Evolutionary conservation across 1,284 basidiomycete genomes (phyloP).

Genomic region (Tetrapyrgos nigripes): DNA sequence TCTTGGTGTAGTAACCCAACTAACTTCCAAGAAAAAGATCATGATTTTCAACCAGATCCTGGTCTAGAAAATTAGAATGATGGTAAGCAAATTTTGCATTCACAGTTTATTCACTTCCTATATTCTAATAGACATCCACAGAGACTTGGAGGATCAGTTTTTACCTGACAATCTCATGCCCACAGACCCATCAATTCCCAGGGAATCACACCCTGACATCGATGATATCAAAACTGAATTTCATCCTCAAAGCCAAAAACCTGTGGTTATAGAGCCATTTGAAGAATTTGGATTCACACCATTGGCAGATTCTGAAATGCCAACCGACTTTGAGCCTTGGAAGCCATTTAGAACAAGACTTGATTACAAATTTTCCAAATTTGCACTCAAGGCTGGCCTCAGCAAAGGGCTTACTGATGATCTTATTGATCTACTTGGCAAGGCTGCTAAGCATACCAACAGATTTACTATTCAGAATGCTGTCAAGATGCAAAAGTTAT

Average conservation of each 20-base stretch:
- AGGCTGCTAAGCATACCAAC: not conserved
- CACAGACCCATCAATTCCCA: too few relatives aligned
- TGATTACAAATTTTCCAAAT: slow-evolving; percentile 33
- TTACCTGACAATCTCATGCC: too few relatives aligned
- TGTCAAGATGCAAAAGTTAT: not conserved
- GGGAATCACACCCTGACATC: too few relatives aligned
- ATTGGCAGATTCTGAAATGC: not conserved
- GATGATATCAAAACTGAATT: slow-evolving; percentile 1
- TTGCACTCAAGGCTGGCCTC: slow-evolving; percentile 10
- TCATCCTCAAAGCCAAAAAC: slow-evolving; percentile 2
- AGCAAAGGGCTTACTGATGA: slow-evolving; percentile 15
- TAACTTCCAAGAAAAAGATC: too few relatives aligned
- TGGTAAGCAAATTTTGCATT: too few relatives aligned
- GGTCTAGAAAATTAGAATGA: too few relatives aligned
- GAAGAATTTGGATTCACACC: not conserved
- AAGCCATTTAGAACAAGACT: slow-evolving; percentile 20
- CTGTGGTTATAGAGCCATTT: not conserved
- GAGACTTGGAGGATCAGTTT: too few relatives aligned
- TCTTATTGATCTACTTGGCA: slow-evolving; percentile 24
- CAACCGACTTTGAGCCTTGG: slow-evolving; percentile 13
- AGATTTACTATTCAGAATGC: not conserved
- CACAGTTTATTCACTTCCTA: too few relatives aligned
- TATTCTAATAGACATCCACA: too few relatives aligned
- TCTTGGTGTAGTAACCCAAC: too few relatives aligned
- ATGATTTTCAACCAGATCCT: too few relatives aligned